phyloP scores from a whole-genome alignment of 2,329 filamentous ascomycete genomes.

The Diplodia corticola region DNA sequence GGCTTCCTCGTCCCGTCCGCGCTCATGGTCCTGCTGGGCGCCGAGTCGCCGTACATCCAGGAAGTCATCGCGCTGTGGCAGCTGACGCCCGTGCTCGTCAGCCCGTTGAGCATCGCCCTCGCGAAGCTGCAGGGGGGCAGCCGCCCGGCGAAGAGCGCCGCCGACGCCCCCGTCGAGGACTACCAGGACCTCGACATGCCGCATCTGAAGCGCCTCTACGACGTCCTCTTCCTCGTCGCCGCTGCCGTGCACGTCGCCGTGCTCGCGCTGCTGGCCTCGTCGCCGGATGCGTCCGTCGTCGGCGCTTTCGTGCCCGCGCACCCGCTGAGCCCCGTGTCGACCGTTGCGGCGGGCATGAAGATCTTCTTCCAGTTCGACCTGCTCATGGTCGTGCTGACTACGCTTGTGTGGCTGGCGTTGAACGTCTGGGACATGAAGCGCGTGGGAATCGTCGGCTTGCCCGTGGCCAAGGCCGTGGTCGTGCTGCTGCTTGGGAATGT shows the following conservation, averaged over 20 bases:
- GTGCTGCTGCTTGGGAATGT: neutral
- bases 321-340: neutral
- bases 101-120: neutral
- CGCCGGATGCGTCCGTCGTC: neutral
- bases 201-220: neutral
- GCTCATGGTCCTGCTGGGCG: neutral
- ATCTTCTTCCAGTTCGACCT: slow-evolving; percentile 7
- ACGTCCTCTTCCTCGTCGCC: neutral
- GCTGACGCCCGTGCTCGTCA: neutral
- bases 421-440: neutral
- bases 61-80: neutral
- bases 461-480: neutral
- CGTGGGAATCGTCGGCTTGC: neutral
- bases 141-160: neutral
- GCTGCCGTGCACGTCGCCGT: neutral
- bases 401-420: neutral
- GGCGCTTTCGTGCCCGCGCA: neutral
- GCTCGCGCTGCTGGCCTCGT: neutral
- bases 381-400: neutral
- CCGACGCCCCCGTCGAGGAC: neutral
- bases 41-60: neutral
- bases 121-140: neutral
- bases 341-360: neutral
- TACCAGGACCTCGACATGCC: neutral
- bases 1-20: neutral